Evolutionary conservation across 2,329 filamentous ascomycete species (phyloP), one percentile per base, ranked within the genome.

Genomic region (Seiridium unicorne): DNA sequence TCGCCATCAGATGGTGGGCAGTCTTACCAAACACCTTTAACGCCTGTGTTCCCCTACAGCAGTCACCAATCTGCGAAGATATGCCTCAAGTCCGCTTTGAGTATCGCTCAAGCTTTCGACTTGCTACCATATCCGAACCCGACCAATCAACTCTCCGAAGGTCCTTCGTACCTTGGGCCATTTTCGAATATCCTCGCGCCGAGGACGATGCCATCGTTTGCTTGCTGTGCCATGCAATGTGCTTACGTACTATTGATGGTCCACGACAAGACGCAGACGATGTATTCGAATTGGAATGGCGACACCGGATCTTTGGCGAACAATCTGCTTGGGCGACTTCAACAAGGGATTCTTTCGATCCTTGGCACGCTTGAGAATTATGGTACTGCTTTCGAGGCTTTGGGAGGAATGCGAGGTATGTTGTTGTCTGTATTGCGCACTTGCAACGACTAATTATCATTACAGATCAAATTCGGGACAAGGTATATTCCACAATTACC

Each of bases 11-110:
- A 62, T 47, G 47, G 55, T 13, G 46, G 55, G 26, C n/a, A 58
- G 34, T 48, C 49, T 34, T 63, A 63, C 44, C 57, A 58, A 18
- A 13, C 48, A 5, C 38, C 60, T 31, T 60, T 63, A 60, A 61
- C 62, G 13, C 54, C 62, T 36, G 61, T 68, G 8, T 74, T 79
- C 48, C 79, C 79, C 11, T 82, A 81, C 63, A 77, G 69, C 62
- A 77, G 72, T 47, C 78, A 80, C 59, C 72, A 77, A 47, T 82
- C 80, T 11, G 76, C 80, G 31, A 79, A 79, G 64, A 75, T 82
- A 61, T 82, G 80, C 64, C 71, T 83, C 38, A 78, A 77, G 51
- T 77, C 80, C 6, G 79, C 80, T 2, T 72, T 83, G 48, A 78
- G 74, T 61, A 82, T 83, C 58, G 76, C 80, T 1, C 67, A 72